Conservation (phyloP, 2,329 filamentous ascomycete genomes). For the Aureobasidium sp. region DNA sequence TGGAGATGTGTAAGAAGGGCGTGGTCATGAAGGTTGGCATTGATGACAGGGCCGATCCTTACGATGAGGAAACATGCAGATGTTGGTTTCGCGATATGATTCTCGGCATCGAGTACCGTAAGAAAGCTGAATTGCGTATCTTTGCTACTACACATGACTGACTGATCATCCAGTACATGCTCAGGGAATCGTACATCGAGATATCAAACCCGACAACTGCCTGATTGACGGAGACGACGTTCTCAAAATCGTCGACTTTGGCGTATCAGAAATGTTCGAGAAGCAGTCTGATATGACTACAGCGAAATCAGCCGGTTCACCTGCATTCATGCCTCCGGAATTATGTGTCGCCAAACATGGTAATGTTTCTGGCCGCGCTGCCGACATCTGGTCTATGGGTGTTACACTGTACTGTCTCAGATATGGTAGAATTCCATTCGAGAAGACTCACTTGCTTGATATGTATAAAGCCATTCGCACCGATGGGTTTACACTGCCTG, state of each 20-base stretch:
- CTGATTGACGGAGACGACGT: constrained; percentile 83
- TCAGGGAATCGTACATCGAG: constrained; percentile 88
- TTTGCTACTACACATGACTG: background rate
- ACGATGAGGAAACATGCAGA: constrained; percentile 71
- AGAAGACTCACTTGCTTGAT: constrained; percentile 68
- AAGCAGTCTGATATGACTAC: constrained; percentile 82
- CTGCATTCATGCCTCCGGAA: constrained; percentile 89
- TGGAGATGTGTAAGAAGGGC: constrained; percentile 98
- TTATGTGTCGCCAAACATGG: constrained; percentile 81
- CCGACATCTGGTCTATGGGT: constrained; percentile 98
- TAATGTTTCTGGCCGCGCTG: constrained; percentile 77
- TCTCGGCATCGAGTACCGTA: constrained; percentile 85
- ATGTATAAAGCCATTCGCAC: constrained; percentile 82
- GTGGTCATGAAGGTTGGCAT: constrained; percentile 94
- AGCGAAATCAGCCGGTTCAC: constrained; percentile 86
- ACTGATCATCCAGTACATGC: constrained; percentile 58
- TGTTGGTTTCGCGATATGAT: constrained; percentile 94
- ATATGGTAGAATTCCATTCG: constrained; percentile 83
- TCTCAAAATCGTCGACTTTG: constrained; percentile 97
- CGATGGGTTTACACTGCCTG: constrained; percentile 55
- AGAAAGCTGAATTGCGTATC: constrained; percentile 28
- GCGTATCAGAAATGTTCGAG: constrained; percentile 98
- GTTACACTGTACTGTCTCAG: constrained; percentile 87
- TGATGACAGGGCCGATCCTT: constrained; percentile 74
- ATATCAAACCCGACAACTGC: constrained; percentile 97